Evolutionary conservation across 805 yeast genomes (phyloP).

Genomic region (Cyberlindnera bimundalis): DNA sequence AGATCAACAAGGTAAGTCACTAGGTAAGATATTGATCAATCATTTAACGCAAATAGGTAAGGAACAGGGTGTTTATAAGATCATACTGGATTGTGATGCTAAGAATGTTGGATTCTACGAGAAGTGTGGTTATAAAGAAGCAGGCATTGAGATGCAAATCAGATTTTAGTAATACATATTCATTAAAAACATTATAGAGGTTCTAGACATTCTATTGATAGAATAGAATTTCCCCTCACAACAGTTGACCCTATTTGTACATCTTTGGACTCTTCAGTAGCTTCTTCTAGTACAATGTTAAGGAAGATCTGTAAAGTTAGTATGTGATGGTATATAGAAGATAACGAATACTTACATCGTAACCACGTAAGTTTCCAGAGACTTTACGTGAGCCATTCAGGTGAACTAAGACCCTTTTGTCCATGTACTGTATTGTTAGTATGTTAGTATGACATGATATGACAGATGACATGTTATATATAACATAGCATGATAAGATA

Average conservation of each 20-base stretch:
- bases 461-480: too few relatives aligned
- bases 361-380: conserved; percentile 81
- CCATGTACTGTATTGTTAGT: conserved; percentile 54
- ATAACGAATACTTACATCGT: conserved; percentile 41
- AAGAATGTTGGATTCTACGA: conserved; percentile 81
- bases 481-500: too few relatives aligned
- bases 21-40: conserved; percentile 68
- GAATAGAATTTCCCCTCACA: conserved; percentile 74
- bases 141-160: conserved; percentile 67
- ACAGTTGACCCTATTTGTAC: conserved; percentile 65
- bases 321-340: not conserved
- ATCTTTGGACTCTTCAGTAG: conserved; percentile 51
- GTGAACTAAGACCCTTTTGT: conserved; percentile 68
- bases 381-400: conserved; percentile 77
- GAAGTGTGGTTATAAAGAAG: conserved; percentile 72
- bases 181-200: conserved; percentile 14
- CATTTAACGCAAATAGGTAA: conserved; percentile 58
- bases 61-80: conserved; percentile 73
- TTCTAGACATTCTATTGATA: conserved; percentile 53
- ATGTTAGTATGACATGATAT: not conserved
- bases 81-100: conserved; percentile 84
- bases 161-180: conserved; percentile 39
- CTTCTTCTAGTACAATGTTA: conserved; percentile 69
- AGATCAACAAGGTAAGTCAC: conserved; percentile 75
- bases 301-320: conserved; percentile 46